Base-by-base conservation (phyloP, 2,329 filamentous ascomycete genomes). In the Phoma sp. region DNA sequence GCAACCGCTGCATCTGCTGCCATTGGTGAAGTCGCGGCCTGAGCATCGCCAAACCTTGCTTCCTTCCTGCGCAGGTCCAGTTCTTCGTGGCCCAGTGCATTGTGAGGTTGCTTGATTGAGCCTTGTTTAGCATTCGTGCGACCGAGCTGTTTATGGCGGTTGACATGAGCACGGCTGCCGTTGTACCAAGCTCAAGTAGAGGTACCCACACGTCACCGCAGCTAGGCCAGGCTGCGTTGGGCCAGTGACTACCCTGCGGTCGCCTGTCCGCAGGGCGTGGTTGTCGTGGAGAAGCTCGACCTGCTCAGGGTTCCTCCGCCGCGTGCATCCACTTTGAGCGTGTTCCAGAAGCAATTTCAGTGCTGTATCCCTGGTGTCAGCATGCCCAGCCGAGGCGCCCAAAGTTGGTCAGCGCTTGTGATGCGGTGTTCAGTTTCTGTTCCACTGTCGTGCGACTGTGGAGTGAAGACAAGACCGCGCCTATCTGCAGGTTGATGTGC, bases 401-500 rank as follows among this genome's bases (percentile, higher is more conserved):
- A 47, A 32, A 36, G 41, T 18, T n/a, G 27, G 50, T 52, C 42
- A 56, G 42, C 47, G 43, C 47, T 49, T 54, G 45, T 6, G 24
- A 43, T 41, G 36, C 13, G n/a, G 52, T 48, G 38, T 42, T 22
- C 25, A 42, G 40, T 30, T 7, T 4, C 24, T 46, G 46, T 50
- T 50, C 52, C 47, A 55, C 52, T 46, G 38, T 55, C 42, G 29
- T 55, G 42, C 27, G 43, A 55, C 46, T 39, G 45, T 41, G 47
- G 43, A 4, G 42, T 50, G 50, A 42, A 49, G 30, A 57, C 54
- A 53, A 44, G 30, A 45, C 47, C 45, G 32, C 52, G 46, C 52
- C 52, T 55, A 50, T 55, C 52, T 55, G 52, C 46, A 55, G 25
- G 41, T 47, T 46, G 38, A 38, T 40, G 47, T 51, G 47, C 53